phyloP scores from a whole-genome alignment of 2,329 filamentous ascomycete genomes.

The Neonectria magnoliae region DNA sequence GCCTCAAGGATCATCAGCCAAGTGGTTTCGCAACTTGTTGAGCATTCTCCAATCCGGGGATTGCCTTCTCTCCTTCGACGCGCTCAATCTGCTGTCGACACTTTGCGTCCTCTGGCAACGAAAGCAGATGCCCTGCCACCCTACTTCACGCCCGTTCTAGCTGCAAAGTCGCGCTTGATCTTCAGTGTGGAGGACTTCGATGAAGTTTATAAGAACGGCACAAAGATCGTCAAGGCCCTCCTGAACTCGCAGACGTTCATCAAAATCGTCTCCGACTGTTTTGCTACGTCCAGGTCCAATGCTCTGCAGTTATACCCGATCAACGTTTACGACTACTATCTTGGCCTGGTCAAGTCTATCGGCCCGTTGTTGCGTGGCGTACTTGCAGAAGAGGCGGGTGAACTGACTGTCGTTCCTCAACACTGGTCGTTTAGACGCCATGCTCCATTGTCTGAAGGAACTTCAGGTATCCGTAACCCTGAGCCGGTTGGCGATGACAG shows the following conservation, averaged over 20 bases:
- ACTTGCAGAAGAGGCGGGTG: slow-evolving; percentile 83
- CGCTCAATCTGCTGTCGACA: slow-evolving; percentile 74
- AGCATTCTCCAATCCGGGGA: slow-evolving; percentile 81
- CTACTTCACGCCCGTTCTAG: slow-evolving; percentile 77
- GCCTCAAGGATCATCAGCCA: slow-evolving; percentile 77
- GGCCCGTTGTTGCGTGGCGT: slow-evolving; percentile 82
- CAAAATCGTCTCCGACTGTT: slow-evolving; percentile 78
- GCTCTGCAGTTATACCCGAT: slow-evolving; percentile 75
- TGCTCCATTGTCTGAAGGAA: slow-evolving; percentile 38
- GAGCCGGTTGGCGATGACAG: slow-evolving; percentile 43
- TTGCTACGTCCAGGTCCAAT: slow-evolving; percentile 73
- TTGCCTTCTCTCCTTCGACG: slow-evolving; percentile 84
- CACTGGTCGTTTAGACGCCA: slow-evolving; percentile 63
- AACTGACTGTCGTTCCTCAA: slow-evolving; percentile 78
- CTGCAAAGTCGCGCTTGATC: slow-evolving; percentile 50
- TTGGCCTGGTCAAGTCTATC: slow-evolving; percentile 76
- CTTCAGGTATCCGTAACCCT: slow-evolving; percentile 27
- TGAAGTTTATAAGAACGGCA: slow-evolving; percentile 70
- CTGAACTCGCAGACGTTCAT: slow-evolving; percentile 81
- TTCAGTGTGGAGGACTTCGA: slow-evolving; percentile 48
- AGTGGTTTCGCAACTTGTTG: slow-evolving; percentile 81
- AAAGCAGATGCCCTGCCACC: slow-evolving; percentile 61
- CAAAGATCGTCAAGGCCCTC: slow-evolving; percentile 79
- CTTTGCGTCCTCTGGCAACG: slow-evolving; percentile 71
- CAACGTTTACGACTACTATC: slow-evolving; percentile 87